Percentiles rank a stretch among this genome's conserved stretches.
phyloP scores from a whole-genome alignment of 2,329 filamentous ascomycete species.

The Trichoderma sp. region DNA sequence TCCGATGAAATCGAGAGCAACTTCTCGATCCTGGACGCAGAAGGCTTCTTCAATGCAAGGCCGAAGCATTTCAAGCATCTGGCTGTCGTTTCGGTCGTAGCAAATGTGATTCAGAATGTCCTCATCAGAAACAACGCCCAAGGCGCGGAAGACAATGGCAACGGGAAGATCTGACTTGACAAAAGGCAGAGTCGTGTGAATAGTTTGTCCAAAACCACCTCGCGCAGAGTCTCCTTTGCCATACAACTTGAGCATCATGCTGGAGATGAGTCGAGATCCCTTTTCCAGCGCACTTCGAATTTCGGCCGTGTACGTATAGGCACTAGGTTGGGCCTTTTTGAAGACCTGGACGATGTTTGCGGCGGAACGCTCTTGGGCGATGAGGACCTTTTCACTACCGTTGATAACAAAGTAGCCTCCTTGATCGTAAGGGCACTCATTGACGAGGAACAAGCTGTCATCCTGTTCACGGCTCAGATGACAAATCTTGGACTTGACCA shows the following conservation, averaged over 20 bases:
- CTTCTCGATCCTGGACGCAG: constrained; percentile 91
- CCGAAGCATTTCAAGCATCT: constrained; percentile 97
- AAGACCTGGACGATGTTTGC: constrained; percentile 99
- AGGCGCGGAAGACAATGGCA: constrained; percentile 90
- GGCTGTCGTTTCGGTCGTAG: constrained; percentile 91
- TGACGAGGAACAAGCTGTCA: constrained; percentile 84
- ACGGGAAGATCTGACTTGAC: constrained; percentile 93
- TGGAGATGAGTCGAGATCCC: constrained; percentile 91
- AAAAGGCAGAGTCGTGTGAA: constrained; percentile 89
- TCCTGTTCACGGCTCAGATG: constrained; percentile 83
- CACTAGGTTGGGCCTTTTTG: constrained; percentile 92
- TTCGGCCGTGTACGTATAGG: constrained; percentile 91
- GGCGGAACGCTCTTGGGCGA: constrained; percentile 95
- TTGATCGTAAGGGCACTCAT: constrained; percentile 97
- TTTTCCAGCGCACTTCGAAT: constrained; percentile 97
- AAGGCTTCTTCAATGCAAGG: constrained; percentile 97
- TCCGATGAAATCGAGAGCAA: constrained; percentile 92
- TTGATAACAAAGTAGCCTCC: constrained; percentile 99
- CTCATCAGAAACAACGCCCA: constrained; percentile 95
- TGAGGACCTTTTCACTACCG: constrained; percentile 96
- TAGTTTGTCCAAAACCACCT: constrained; percentile 81
- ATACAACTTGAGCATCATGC: constrained; percentile 86
- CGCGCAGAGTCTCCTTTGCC: constrained; percentile 79
- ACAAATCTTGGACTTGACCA: constrained; percentile 97
- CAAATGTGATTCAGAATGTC: constrained; percentile 98